Evolutionary conservation across 768 basidiomycete species (phyloP).

Genomic region (Mrakia blollopis): DNA sequence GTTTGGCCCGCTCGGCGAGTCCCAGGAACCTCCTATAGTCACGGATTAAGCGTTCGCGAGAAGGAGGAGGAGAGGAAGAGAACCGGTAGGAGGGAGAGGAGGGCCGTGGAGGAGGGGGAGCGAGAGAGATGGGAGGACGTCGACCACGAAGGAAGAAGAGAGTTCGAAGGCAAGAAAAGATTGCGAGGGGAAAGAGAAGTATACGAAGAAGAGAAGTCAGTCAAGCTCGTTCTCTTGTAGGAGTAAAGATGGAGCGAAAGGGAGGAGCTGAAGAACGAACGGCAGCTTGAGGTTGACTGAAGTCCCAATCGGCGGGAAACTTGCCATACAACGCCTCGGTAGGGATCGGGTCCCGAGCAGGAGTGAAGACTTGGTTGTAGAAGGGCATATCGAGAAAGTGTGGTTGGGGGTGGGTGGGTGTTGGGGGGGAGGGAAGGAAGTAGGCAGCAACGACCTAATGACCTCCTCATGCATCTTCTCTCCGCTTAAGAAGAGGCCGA

Average conservation of each 20-base stretch:
- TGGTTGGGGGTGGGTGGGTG: background rate
- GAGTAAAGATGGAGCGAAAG: no score
- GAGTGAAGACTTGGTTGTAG: slow-evolving; percentile 17
- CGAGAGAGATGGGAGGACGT: background rate
- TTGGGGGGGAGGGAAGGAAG: background rate
- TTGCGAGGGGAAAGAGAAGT: background rate
- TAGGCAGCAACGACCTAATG: background rate
- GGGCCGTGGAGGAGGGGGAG: background rate
- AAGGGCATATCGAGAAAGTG: background rate
- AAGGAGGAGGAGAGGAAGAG: background rate
- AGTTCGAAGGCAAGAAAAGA: background rate
- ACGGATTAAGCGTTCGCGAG: background rate
- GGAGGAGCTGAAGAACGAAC: background rate
- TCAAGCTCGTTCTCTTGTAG: background rate
- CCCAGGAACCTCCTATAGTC: slow-evolving; percentile 20
- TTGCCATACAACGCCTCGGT: background rate
- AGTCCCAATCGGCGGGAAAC: background rate
- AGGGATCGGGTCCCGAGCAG: slow-evolving; percentile 7
- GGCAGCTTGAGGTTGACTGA: background rate
- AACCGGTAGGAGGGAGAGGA: background rate
- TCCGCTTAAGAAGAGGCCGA: no score
- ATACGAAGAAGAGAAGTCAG: background rate
- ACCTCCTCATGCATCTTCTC: background rate
- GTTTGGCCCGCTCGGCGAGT: slow-evolving; percentile 23
- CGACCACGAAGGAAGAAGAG: background rate